Conservation (phyloP, 1,139 yeast species). For the Pichia inconspicua region DNA sequence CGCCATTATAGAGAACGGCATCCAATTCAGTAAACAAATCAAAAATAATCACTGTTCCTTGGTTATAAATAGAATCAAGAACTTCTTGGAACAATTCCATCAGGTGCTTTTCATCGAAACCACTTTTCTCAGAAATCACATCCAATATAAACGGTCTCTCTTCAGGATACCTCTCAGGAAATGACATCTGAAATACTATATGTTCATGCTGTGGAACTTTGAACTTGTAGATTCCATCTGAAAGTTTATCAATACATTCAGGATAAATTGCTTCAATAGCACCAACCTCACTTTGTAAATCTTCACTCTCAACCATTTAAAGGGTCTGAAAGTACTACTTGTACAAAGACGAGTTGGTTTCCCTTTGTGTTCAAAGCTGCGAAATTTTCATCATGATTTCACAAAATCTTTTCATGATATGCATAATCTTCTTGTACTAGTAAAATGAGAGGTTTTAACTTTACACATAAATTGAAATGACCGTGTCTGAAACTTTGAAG, state of each 20-base stretch:
- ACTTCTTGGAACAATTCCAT: constrained; percentile 40
- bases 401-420: not conserved
- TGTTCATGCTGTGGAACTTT: constrained; percentile 58
- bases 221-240: constrained; percentile 41
- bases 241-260: constrained; percentile 34
- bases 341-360: not conserved
- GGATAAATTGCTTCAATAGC: constrained; percentile 92
- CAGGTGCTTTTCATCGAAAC: constrained; percentile 37
- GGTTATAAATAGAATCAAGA: constrained; percentile 40
- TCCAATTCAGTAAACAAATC: constrained; percentile 67
- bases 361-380: too few relatives aligned
- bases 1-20: constrained; percentile 37
- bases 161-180: constrained; percentile 66
- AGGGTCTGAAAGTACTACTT: not conserved
- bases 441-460: too few relatives aligned
- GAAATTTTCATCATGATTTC: too few relatives aligned
- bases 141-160: constrained; percentile 51
- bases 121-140: constrained; percentile 35
- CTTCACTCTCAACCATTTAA: constrained; percentile 33
- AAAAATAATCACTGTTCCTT: constrained; percentile 70
- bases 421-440: not conserved
- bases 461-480: too few relatives aligned
- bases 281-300: constrained; percentile 65
- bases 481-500: constrained; percentile 21
- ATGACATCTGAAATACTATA: constrained; percentile 52